Evolutionary conservation across 1,284 basidiomycete species (phyloP).

Genomic region (Ustilago lituana): DNA sequence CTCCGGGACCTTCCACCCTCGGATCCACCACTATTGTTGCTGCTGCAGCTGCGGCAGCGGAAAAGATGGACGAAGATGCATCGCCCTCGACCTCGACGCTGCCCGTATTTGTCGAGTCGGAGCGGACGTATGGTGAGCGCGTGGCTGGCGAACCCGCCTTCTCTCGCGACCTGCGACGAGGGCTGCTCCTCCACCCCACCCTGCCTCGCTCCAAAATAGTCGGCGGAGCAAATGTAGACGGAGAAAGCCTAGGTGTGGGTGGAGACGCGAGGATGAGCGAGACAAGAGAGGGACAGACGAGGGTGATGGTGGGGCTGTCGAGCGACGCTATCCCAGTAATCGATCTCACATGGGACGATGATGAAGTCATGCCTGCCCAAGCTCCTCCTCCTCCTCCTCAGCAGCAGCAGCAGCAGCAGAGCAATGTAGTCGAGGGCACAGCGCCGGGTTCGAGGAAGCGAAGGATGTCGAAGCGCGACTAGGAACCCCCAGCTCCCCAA

Average conservation of each 20-base stretch:
- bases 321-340: constrained; percentile 32
- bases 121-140: constrained; percentile 41
- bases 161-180: constrained; percentile 45
- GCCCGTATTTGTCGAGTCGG: constrained; percentile 37
- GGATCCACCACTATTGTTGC: not conserved
- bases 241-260: not conserved
- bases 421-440: too few relatives aligned
- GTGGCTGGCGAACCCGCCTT: constrained; percentile 43
- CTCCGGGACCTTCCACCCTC: too few relatives aligned
- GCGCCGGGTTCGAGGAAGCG: too few relatives aligned
- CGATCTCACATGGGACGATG: constrained; percentile 44
- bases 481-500: too few relatives aligned
- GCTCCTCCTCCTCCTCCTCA: not conserved
- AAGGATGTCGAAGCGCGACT: constrained; percentile 32
- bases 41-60: too few relatives aligned
- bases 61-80: too few relatives aligned
- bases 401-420: not conserved
- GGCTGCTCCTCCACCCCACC: constrained; percentile 8
- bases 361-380: constrained; percentile 10
- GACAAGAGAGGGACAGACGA: not conserved
- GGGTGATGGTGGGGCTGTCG: constrained; percentile 2
- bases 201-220: too few relatives aligned
- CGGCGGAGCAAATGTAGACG: too few relatives aligned
- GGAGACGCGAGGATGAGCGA: not conserved
- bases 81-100: constrained; percentile 3